phyloP scores from a whole-genome alignment of 108 stramenopile species.

The Nannochloropsis salina region DNA sequence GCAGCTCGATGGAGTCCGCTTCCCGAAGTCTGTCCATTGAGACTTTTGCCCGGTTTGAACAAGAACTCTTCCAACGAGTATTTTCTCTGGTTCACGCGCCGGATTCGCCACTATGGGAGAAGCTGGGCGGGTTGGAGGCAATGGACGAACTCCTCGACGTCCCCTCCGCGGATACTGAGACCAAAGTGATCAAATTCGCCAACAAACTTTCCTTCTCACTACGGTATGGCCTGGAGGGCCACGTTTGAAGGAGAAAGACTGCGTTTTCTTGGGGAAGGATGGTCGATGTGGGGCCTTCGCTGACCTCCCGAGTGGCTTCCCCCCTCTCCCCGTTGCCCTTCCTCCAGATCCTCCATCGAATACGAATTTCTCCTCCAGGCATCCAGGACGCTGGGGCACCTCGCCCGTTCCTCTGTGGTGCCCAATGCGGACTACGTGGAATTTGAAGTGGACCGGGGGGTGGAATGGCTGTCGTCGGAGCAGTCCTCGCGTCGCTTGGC shows the following conservation, averaged over 20 bases:
- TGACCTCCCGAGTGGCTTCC: not conserved
- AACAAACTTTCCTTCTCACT: slow-evolving; percentile 70
- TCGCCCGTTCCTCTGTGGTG: slow-evolving; percentile 62
- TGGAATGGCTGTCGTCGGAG: slow-evolving; percentile 72
- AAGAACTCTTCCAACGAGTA: slow-evolving; percentile 47
- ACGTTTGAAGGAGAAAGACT: not conserved
- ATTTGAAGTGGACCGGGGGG: slow-evolving; percentile 74
- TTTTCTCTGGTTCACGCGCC: slow-evolving; percentile 36
- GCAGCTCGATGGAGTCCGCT: slow-evolving; percentile 46
- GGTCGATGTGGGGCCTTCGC: too few species aligned
- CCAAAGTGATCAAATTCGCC: slow-evolving; percentile 81
- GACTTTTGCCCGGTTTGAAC: slow-evolving; percentile 54
- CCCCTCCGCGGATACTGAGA: slow-evolving; percentile 74
- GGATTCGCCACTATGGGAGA: slow-evolving; percentile 29
- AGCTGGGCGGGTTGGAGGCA: slow-evolving; percentile 53
- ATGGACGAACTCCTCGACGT: slow-evolving; percentile 58
- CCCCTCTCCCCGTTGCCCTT: not conserved
- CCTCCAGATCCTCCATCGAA: slow-evolving; percentile 54
- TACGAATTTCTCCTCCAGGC: slow-evolving; percentile 74
- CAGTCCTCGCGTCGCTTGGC: slow-evolving; percentile 64
- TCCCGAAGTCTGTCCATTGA: slow-evolving; percentile 52
- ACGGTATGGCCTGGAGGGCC: slow-evolving; percentile 25
- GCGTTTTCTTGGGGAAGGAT: slow-evolving; percentile 45
- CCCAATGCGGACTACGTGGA: slow-evolving; percentile 71
- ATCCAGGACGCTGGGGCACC: slow-evolving; percentile 75